These are phyloP conservation scores for Lentinula edodes DNA, from an alignment of 768 basidiomycete species.

Conservation along the genomic window DNA sequence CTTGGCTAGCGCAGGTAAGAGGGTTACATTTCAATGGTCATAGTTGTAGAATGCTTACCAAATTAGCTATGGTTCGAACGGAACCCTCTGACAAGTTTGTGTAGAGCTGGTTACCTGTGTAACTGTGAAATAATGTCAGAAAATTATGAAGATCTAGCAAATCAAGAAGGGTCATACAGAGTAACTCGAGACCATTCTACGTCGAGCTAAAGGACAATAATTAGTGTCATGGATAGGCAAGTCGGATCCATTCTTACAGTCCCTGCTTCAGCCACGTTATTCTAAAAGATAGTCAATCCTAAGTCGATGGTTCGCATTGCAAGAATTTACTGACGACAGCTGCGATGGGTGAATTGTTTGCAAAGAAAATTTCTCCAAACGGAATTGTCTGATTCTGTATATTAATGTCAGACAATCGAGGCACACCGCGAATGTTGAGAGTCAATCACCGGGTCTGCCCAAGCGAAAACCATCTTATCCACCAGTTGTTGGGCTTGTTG, in stretches of 20 bases:
- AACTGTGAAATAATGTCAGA: conserved; percentile 1
- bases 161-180: conserved; percentile 8
- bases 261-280: conserved; percentile 24
- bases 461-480: conserved; percentile 40
- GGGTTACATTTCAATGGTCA: background rate
- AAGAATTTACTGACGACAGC: conserved; percentile 1
- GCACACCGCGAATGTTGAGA: background rate
- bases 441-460: conserved; percentile 22
- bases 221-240: conserved; percentile 15
- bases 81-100: conserved; percentile 38
- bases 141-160: background rate
- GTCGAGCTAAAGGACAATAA: conserved; percentile 27
- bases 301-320: background rate
- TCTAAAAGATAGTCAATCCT: background rate
- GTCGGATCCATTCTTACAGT: conserved; percentile 13
- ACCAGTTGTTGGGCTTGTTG: conserved; percentile 42
- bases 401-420: background rate
- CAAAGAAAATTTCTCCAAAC: conserved; percentile 9
- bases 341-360: conserved; percentile 31
- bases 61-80: conserved; percentile 40
- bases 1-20: conserved; percentile 20
- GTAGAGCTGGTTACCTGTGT: conserved; percentile 47
- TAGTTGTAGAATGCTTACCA: conserved; percentile 9
- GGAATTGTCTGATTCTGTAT: conserved; percentile 11
- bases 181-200: conserved; percentile 43